A percentile compares a stretch with the other conserved stretches of the same genome.
These are phyloP conservation scores for Pyrenophora teres DNA, from an alignment of 2,329 filamentous ascomycete genomes.

Conservation along the genomic window DNA sequence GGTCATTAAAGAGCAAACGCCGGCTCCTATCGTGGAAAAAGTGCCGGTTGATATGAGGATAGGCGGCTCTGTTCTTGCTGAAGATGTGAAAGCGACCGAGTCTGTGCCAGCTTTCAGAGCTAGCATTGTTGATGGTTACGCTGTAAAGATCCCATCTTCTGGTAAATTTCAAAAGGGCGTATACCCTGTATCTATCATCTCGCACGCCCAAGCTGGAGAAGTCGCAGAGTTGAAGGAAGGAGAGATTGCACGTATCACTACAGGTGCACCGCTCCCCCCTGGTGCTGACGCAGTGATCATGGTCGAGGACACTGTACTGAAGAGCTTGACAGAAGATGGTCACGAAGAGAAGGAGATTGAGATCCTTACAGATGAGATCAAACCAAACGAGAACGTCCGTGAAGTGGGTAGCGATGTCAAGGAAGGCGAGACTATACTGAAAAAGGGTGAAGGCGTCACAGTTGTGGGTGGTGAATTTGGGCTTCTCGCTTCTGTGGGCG, in stretches of 20 bases:
- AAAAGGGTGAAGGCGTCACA: constrained; percentile 80
- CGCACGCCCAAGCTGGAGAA: constrained; percentile 78
- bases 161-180: constrained; percentile 67
- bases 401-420: constrained; percentile 88
- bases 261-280: constrained; percentile 85
- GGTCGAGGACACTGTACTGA: constrained; percentile 90
- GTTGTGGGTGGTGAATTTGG: constrained; percentile 90
- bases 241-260: constrained; percentile 88
- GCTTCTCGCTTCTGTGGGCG: constrained; percentile 82
- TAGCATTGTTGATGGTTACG: constrained; percentile 97
- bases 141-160: constrained; percentile 50
- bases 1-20: constrained; percentile 74
- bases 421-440: constrained; percentile 70
- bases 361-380: constrained; percentile 77
- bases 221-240: constrained; percentile 69
- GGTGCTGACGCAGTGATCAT: constrained; percentile 92
- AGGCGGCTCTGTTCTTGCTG: constrained; percentile 78
- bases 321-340: constrained; percentile 75
- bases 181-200: constrained; percentile 85
- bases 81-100: constrained; percentile 79
- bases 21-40: constrained; percentile 62
- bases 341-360: constrained; percentile 86
- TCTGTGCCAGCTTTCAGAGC: constrained; percentile 91
- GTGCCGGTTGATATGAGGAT: constrained; percentile 67
- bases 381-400: constrained; percentile 82